Conservation (phyloP, 805 yeast genomes). For the Nakazawaea sp. region DNA sequence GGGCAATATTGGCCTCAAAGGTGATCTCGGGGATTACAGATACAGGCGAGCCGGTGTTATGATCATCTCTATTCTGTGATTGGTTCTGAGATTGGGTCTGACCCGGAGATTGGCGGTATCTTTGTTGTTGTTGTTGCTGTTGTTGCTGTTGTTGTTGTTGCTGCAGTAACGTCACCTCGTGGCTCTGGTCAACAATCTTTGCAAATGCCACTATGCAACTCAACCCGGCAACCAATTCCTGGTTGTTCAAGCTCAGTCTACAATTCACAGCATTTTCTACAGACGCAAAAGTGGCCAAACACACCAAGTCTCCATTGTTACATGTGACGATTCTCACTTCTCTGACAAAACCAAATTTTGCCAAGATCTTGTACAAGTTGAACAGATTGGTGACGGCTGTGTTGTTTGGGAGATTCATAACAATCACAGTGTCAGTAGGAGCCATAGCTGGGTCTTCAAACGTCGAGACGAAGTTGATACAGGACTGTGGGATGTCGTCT, state of each 20-base stretch:
- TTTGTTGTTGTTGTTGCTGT: conserved; percentile 15
- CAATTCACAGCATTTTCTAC: conserved; percentile 77
- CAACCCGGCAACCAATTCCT: conserved; percentile 74
- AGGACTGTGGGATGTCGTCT: conserved; percentile 57
- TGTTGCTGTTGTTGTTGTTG: conserved; percentile 14
- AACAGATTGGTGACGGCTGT: conserved; percentile 40
- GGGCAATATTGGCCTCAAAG: conserved; percentile 12
- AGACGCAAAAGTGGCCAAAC: conserved; percentile 65
- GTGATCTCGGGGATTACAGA: conserved; percentile 13
- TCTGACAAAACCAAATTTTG: conserved; percentile 54
- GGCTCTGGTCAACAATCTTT: conserved; percentile 37
- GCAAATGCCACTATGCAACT: conserved; percentile 82
- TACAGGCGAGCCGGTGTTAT: conserved; percentile 16
- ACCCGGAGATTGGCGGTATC: background rate
- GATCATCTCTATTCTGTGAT: conserved; percentile 15
- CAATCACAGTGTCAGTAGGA: conserved; percentile 70
- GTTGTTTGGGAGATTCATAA: conserved; percentile 69
- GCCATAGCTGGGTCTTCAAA: conserved; percentile 63
- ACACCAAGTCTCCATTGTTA: conserved; percentile 28
- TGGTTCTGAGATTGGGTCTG: background rate
- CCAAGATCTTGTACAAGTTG: conserved; percentile 44
- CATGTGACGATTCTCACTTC: conserved; percentile 54
- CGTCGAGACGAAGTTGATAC: conserved; percentile 60
- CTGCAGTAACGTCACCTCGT: conserved; percentile 8
- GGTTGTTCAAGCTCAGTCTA: conserved; percentile 70